Percentiles rank a stretch among this genome's conserved stretches.
phyloP scores from a whole-genome alignment of 202 grass and related monocot genomes.

The Musa balbisiana region DNA sequence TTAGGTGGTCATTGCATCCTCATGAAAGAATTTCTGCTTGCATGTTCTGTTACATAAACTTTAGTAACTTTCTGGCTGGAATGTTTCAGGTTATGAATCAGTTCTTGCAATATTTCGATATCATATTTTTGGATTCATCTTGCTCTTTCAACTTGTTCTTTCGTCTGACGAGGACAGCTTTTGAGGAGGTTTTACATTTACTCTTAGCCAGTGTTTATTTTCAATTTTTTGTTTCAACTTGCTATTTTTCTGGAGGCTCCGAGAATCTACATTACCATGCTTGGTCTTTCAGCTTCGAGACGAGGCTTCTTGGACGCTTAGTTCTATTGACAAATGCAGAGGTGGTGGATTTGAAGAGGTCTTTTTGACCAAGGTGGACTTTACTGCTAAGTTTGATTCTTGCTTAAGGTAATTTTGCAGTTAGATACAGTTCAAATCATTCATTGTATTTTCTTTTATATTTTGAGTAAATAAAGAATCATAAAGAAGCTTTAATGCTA shows the following conservation, averaged over 20 bases:
- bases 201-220: background rate
- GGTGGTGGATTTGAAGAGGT: slow-evolving; percentile 83
- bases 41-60: background rate
- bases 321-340: slow-evolving; percentile 66
- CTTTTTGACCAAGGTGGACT: slow-evolving; percentile 87
- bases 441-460: no score
- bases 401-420: slow-evolving; percentile 55
- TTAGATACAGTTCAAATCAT: background rate
- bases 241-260: background rate
- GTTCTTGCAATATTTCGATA: slow-evolving; percentile 51
- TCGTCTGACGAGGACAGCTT: slow-evolving; percentile 59
- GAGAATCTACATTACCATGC: background rate
- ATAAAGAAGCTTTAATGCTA: no score
- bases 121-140: slow-evolving; percentile 61
- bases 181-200: slow-evolving; percentile 47
- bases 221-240: background rate
- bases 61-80: slow-evolving; percentile 19
- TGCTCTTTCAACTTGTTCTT: slow-evolving; percentile 65
- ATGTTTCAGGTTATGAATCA: slow-evolving; percentile 57
- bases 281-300: slow-evolving; percentile 70
- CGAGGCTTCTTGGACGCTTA: slow-evolving; percentile 56
- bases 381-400: slow-evolving; percentile 87
- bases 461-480: no score
- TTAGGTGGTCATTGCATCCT: background rate
- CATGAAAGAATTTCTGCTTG: background rate